A percentile compares a stretch with the other conserved stretches of the same genome.
These are phyloP conservation scores for Kluyveromyces starmeri DNA, from an alignment of 805 yeast genomes.

Conservation along the genomic window DNA sequence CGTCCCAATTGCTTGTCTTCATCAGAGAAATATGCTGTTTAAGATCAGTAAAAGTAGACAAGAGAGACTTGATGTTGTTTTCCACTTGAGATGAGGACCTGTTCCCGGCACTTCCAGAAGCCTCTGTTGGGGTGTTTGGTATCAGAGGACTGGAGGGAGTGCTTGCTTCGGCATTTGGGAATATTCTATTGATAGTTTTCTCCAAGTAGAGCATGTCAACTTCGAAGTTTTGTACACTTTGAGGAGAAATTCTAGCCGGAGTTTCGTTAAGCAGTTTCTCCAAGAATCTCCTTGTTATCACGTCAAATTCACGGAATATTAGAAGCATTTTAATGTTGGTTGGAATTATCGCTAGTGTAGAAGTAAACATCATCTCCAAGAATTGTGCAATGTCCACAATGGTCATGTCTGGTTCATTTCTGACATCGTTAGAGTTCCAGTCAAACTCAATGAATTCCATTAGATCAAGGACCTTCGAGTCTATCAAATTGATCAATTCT, in stretches of 20 bases:
- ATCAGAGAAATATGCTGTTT: conserved; percentile 73
- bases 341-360: conserved; percentile 78
- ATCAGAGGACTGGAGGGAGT: conserved; percentile 20
- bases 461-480: conserved; percentile 67
- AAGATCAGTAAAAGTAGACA: conserved; percentile 68
- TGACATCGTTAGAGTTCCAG: conserved; percentile 52
- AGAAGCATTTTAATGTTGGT: conserved; percentile 66
- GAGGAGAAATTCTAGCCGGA: conserved; percentile 44
- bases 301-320: conserved; percentile 81
- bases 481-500: conserved; percentile 74
- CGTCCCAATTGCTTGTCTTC: conserved; percentile 53
- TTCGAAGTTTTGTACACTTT: conserved; percentile 64
- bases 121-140: conserved; percentile 6
- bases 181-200: conserved; percentile 30
- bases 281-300: conserved; percentile 63
- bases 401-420: conserved; percentile 59
- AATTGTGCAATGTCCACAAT: conserved; percentile 80
- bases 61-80: conserved; percentile 41
- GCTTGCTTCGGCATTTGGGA: conserved; percentile 21
- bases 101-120: conserved; percentile 8
- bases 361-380: conserved; percentile 73
- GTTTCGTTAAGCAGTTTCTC: conserved; percentile 47
- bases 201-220: conserved; percentile 75
- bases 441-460: conserved; percentile 80
- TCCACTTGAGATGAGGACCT: conserved; percentile 21